Conservation (phyloP, 345 rosid genomes). For the Euphorbia pulcherrima region DNA sequence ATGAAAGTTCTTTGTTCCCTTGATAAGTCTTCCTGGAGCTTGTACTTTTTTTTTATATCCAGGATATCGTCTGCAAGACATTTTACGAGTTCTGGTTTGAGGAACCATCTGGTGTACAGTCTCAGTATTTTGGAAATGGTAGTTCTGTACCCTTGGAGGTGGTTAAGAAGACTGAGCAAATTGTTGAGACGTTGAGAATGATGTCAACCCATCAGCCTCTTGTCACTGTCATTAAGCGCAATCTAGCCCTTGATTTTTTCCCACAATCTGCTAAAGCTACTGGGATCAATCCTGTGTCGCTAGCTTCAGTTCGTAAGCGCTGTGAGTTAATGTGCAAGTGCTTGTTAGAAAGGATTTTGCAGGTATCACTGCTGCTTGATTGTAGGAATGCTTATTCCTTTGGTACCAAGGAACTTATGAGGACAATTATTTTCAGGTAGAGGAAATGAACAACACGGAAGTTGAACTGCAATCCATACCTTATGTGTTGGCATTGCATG, state of each 20-base stretch:
- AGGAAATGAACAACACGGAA: slow-evolving; percentile 69
- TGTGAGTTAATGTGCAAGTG: slow-evolving; percentile 97
- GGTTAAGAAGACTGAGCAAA: slow-evolving; percentile 90
- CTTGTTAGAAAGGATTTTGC: slow-evolving; percentile 89
- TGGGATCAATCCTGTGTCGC: slow-evolving; percentile 83
- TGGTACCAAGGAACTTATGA: slow-evolving; percentile 12
- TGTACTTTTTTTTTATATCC: slow-evolving; percentile 19
- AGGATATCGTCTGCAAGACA: slow-evolving; percentile 99
- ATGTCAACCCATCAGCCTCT: slow-evolving; percentile 84
- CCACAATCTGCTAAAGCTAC: slow-evolving; percentile 95
- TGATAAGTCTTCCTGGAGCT: not conserved
- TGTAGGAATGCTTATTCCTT: slow-evolving; percentile 15
- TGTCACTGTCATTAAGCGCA: slow-evolving; percentile 79
- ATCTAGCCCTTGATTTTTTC: slow-evolving; percentile 86
- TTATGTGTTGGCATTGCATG: slow-evolving; percentile 79
- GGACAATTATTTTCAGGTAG: slow-evolving; percentile 50
- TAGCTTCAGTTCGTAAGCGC: slow-evolving; percentile 83
- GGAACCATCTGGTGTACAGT: slow-evolving; percentile 72
- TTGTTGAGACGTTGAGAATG: slow-evolving; percentile 77
- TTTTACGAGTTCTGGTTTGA: slow-evolving; percentile 99
- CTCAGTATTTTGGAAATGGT: slow-evolving; percentile 64
- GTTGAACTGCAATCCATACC: slow-evolving; percentile 68
- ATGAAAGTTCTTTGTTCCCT: not conserved
- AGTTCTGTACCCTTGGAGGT: slow-evolving; percentile 89
- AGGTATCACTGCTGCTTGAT: slow-evolving; percentile 42